Base-by-base conservation (phyloP, 108 stramenopile species). In the Fistulifera solaris region DNA sequence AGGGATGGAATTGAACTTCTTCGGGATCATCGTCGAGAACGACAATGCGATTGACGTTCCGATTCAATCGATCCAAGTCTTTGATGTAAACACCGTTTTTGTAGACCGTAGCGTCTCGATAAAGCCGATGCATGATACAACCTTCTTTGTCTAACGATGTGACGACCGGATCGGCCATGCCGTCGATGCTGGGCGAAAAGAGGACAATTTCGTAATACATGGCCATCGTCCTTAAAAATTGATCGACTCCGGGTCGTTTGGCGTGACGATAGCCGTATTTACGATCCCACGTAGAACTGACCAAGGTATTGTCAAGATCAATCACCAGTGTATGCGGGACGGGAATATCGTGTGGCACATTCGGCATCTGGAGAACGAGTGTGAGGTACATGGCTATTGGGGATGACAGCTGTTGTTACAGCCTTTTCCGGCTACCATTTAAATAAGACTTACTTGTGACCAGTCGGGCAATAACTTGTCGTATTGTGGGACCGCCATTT, bases 131-230 rank as follows among this genome's bases (percentile, higher is more conserved):
- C 85, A 90, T 88, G 52, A 91, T 85, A 43, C 88, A 90, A 25
- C 93, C 93, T 40, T 80, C 61, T 27, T 82, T 74, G 61, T 95
- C 91, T 19, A 95, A 68, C 22, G 71, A 62, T 25, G 67, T 72
- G 26, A 95, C 80, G 16, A 95, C 89, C 11, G 91, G 91, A 23
- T 76, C 87, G n/a, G 89, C 91, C 18, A 92, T 61, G 13, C 81
- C 85, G 40, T 87, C 81, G 24, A 78, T 72, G 35, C 74, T 76
- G 12, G 88, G 86, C 31, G 80, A 75, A 60, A 93, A 96, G 44
- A 98, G 65, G 3, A 96, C 96, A 56, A 98, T 94, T 65, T 98
- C 96, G 64, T 98, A 98, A 64, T 95, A 93, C 65, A 93, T 91
- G 44, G 85, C 75, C 72, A 98, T 76, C 13, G 81, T 83, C 15